Evolutionary conservation across 768 basidiomycete species (phyloP).

Genomic region (Suillus paluster): DNA sequence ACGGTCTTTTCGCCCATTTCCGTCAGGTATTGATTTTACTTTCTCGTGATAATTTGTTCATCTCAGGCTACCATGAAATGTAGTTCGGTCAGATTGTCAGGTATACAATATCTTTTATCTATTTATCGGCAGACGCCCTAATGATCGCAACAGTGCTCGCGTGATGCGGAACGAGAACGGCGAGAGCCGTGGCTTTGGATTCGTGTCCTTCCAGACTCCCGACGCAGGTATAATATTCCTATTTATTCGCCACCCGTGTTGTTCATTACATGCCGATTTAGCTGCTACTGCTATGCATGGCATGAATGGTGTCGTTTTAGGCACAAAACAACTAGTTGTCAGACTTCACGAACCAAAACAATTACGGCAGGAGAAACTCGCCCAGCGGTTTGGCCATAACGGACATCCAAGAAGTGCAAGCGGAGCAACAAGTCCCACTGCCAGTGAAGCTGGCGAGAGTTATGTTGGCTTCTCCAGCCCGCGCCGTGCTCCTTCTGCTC

Average conservation of each 20-base stretch:
- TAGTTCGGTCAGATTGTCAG: constrained; percentile 92
- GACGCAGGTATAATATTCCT: constrained; percentile 63
- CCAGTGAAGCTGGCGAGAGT: constrained; percentile 81
- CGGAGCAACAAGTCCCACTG: constrained; percentile 84
- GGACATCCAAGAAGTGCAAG: constrained; percentile 81
- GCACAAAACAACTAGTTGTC: constrained; percentile 80
- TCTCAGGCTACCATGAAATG: constrained; percentile 19
- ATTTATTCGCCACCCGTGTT: neutral
- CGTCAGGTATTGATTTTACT: constrained; percentile 55
- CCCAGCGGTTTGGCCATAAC: constrained; percentile 79
- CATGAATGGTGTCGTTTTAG: constrained; percentile 80
- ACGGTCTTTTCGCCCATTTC: constrained; percentile 83
- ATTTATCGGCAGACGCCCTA: neutral
- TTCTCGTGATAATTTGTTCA: constrained; percentile 11
- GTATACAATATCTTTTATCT: constrained; percentile 40
- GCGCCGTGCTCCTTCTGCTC: constrained; percentile 50
- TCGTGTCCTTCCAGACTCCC: constrained; percentile 85
- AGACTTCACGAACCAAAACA: constrained; percentile 91
- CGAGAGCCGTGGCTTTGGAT: constrained; percentile 87
- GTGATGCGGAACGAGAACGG: constrained; percentile 89
- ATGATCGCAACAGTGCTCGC: constrained; percentile 62
- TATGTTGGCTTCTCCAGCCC: constrained; percentile 78
- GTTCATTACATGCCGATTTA: constrained; percentile 30
- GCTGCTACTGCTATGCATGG: constrained; percentile 73
- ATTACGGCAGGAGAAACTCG: constrained; percentile 86